Evolutionary conservation across 169 alveolate genomes (phyloP), one percentile per base, ranked within the genome.

Genomic region (Cyclospora cayetanensis): DNA sequence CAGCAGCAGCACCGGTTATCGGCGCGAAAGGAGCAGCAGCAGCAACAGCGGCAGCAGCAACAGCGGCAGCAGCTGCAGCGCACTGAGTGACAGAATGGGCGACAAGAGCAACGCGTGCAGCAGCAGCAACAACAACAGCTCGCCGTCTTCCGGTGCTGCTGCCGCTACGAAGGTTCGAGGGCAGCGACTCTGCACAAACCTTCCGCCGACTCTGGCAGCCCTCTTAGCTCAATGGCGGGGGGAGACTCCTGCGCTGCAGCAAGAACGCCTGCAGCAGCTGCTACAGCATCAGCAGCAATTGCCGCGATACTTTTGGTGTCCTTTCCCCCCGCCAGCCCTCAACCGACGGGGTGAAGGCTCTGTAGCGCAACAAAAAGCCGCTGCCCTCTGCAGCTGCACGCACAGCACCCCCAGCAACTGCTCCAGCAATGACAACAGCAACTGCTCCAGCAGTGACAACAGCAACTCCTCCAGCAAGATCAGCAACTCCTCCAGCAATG

Each of bases 81-180:
- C 18, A 18, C 18, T 9, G 25, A 50, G 9, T 50, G 60, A 18
- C 25, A 50, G 60, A 50, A 9, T 11, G 60, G 25, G 60, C 18
- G 9, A 18, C 60, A 9, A 9, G n/a, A n/a, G n/a, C n/a, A n/a
- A n/a, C n/a, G n/a, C n/a, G n/a, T n/a, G n/a, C 79, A 25, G 79
- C 79, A 66, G 79, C 79, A 66, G 79, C 79, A 55, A 29, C 70
- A n/a, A n/a, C n/a, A n/a, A n/a, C n/a, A n/a, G n/a, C n/a, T n/a
- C n/a, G n/a, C n/a, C n/a, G n/a, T n/a, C n/a, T n/a, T n/a, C n/a
- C n/a, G n/a, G n/a, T n/a, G 27, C 31, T 55, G 4, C 7, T 4
- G 70, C 9, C 4, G 9, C 27, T 9, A 22, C 15, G 31, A 20
- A 22, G 70, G 34, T 55, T 9, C 70, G 27, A 22, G 27, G 11